Conservation (phyloP, 148 eudicot species). For the Chenopodium berlandieri region DNA sequence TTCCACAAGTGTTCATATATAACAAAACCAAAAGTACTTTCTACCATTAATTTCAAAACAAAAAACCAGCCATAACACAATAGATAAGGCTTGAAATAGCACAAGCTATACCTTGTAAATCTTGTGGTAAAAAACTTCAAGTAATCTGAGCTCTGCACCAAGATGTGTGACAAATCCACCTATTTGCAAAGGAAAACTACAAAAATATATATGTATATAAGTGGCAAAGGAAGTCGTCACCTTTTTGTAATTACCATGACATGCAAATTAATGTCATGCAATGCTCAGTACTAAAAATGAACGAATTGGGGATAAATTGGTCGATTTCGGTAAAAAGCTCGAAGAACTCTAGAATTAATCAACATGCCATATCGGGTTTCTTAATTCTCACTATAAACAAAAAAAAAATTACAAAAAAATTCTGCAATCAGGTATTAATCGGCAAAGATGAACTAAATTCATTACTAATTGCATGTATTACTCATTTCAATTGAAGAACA, state of each 20-base stretch:
- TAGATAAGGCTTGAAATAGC: not conserved
- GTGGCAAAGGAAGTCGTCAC: not conserved
- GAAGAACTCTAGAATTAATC: too few relatives aligned
- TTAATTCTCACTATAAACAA: too few relatives aligned
- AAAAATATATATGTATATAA: not conserved
- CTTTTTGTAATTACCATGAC: not conserved
- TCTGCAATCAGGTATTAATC: too few relatives aligned
- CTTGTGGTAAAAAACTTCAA: conserved; percentile 91
- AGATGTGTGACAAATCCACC: conserved; percentile 83
- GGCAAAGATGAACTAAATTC: too few relatives aligned
- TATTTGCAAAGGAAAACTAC: conserved; percentile 24
- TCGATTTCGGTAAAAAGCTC: too few relatives aligned
- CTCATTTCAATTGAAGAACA: too few relatives aligned
- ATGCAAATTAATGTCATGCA: not conserved
- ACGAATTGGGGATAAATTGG: too few relatives aligned
- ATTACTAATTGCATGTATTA: too few relatives aligned
- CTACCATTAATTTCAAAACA: not conserved
- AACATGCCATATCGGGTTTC: too few relatives aligned
- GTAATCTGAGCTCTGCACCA: conserved; percentile 79
- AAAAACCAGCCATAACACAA: not conserved
- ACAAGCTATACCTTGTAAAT: conserved; percentile 70
- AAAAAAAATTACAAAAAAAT: too few relatives aligned
- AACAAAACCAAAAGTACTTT: not conserved
- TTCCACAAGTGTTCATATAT: not conserved
- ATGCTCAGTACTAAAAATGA: not conserved